These are phyloP conservation scores for Zizania palustris DNA, from an alignment of 202 grass and related monocot species.

Conservation along the genomic window DNA sequence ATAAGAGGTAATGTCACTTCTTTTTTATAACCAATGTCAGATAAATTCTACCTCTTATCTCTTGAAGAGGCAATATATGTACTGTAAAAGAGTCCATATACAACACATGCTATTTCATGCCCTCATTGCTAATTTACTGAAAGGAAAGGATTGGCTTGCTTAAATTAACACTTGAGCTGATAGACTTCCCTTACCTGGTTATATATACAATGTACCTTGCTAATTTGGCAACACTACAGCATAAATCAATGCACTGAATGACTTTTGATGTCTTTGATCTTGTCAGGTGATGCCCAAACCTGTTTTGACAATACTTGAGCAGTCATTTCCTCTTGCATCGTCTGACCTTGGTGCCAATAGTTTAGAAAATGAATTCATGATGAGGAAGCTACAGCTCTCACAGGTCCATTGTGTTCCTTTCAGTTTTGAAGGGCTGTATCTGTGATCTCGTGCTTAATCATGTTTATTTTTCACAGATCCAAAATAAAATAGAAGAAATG, in stretches of 20 bases:
- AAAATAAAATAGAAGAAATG: constrained; percentile 70
- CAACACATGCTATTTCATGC: background rate
- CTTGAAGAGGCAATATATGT: no score
- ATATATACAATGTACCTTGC: no score
- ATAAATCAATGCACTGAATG: background rate
- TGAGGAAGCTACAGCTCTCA: constrained; percentile 75
- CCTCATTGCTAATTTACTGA: constrained; percentile 10
- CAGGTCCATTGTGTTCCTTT: constrained; percentile 60
- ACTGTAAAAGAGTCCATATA: no score
- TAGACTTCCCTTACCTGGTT: no score
- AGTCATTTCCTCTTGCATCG: constrained; percentile 80
- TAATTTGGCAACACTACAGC: background rate
- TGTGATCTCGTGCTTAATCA: constrained; percentile 28
- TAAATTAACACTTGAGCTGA: no score
- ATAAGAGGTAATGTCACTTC: no score
- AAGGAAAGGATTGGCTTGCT: background rate
- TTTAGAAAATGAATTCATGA: constrained; percentile 94
- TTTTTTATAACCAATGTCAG: no score
- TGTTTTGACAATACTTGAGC: constrained; percentile 68
- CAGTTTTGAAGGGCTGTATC: background rate
- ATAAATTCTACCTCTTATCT: no score
- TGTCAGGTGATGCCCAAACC: constrained; percentile 92
- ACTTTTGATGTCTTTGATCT: constrained; percentile 6
- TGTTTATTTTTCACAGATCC: constrained; percentile 56
- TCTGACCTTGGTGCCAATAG: constrained; percentile 83